A percentile compares a stretch with the other conserved stretches of the same genome.
Conservation (phyloP, 305 asterid species). For the Fraxinus latifolia region DNA sequence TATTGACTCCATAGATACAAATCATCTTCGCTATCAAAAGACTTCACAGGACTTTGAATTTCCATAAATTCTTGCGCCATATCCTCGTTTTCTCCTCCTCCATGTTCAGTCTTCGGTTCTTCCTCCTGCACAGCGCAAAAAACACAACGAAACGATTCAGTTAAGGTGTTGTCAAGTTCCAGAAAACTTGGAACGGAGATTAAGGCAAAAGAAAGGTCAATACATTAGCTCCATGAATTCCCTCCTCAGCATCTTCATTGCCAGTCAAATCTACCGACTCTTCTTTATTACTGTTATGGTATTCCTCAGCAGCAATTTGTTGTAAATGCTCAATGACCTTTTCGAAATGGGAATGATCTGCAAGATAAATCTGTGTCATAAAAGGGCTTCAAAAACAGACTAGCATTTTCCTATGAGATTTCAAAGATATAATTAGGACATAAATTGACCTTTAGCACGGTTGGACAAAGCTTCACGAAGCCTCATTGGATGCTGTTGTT, state of each 20-base stretch:
- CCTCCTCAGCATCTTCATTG: constrained; percentile 42
- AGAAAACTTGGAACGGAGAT: not conserved
- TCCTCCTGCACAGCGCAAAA: constrained; percentile 36
- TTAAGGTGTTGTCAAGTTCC: not conserved
- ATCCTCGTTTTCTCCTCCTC: constrained; percentile 25
- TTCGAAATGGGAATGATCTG: constrained; percentile 68
- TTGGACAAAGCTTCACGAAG: constrained; percentile 72
- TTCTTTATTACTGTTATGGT: constrained; percentile 35
- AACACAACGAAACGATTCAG: not conserved
- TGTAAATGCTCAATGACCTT: constrained; percentile 48
- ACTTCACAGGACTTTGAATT: constrained; percentile 35
- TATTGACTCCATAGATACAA: constrained; percentile 42
- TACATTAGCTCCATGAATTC: constrained; percentile 32
- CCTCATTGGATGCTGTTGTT: constrained; percentile 66
- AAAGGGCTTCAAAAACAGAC: not conserved
- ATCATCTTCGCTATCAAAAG: constrained; percentile 47
- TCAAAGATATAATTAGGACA: not conserved
- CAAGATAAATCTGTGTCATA: constrained; percentile 21
- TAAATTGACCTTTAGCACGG: constrained; percentile 63
- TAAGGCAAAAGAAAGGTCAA: constrained; percentile 1
- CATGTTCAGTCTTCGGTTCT: constrained; percentile 36
- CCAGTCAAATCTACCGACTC: constrained; percentile 41
- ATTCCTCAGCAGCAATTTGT: constrained; percentile 58
- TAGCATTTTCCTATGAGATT: not conserved
- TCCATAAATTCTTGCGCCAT: constrained; percentile 25